Base-by-base conservation (phyloP, 805 yeast genomes). In the Cyberlindnera bimundalis region DNA sequence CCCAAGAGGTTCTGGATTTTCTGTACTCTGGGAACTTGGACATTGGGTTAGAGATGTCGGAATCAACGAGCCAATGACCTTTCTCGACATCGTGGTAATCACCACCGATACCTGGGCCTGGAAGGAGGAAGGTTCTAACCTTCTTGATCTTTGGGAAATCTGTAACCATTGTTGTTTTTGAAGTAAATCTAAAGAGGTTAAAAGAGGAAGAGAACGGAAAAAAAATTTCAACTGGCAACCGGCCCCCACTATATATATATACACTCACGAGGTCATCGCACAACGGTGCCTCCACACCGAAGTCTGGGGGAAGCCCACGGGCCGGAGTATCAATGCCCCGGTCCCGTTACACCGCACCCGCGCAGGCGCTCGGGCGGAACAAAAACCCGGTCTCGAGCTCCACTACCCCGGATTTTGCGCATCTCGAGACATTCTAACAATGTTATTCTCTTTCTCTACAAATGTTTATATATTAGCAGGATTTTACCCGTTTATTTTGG, bases 51-150 rank as follows among this genome's bases (percentile, higher is more conserved):
- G 76, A 58, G 46, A 72, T 70, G 34, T 63, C 62, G 43, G 61
- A 64, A 53, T 71, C 76, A 23, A 72, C 67, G 17, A 72, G 58
- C 77, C 77, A 72, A 47, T 71, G 77, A 18, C 76, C 76, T 29
- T 60, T 55, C 29, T 59, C 68, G 34, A 71, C 76, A 52, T 72
- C 66, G 52, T 72, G 77, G 54, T 72, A 72, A 51, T 72, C 77
- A 45, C 76, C 77, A 40, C 77, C 77, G 39, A 67, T 60, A 34
- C 74, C 76, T 48, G 63, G 65, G 25, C 71, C 76, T 41, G 61
- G 60, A 18, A 69, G 48, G 24, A 71, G 59, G 55, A 53, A 71
- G 31, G 76, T 70, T 42, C 63, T 67, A 35, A 71, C 64, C 43
- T 60, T 60, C 40, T 62, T 67, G 52, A 71, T 71, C 40, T 55